phyloP scores from a whole-genome alignment of 2,329 filamentous ascomycete species.

The Ceratocystis destructans region DNA sequence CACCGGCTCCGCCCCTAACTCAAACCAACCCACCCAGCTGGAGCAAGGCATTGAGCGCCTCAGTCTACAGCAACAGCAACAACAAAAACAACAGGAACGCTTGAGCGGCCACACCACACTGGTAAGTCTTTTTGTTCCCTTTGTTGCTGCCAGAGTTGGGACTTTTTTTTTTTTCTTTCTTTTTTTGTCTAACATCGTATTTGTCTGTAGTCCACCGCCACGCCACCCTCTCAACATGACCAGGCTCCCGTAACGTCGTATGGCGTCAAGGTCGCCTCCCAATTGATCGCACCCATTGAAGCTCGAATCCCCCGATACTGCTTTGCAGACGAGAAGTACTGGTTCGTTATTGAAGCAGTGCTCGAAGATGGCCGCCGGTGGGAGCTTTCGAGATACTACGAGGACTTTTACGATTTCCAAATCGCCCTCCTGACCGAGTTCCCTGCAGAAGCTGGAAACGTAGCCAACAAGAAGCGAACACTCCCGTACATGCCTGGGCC shows the following conservation, averaged over 20 bases:
- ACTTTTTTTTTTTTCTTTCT: no score
- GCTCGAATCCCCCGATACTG: conserved; percentile 86
- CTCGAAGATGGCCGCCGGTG: conserved; percentile 84
- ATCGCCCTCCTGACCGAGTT: conserved; percentile 88
- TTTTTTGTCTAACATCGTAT: not conserved
- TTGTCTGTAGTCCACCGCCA: not conserved
- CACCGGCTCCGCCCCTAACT: conserved; percentile 31
- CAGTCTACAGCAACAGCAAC: conserved; percentile 26
- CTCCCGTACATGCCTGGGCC: conserved; percentile 96
- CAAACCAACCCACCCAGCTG: conserved; percentile 31
- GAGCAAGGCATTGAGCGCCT: conserved; percentile 46
- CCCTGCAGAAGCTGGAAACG: conserved; percentile 82
- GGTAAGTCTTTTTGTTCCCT: not conserved
- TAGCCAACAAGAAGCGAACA: conserved; percentile 61
- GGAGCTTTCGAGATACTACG: conserved; percentile 89
- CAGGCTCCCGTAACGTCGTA: conserved; percentile 11
- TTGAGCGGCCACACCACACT: conserved; percentile 12
- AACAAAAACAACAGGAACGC: not conserved
- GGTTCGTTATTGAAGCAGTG: conserved; percentile 89
- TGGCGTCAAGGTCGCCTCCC: conserved; percentile 31
- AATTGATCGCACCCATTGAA: conserved; percentile 60
- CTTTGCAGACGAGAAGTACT: conserved; percentile 95
- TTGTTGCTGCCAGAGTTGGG: not conserved
- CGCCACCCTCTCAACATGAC: conserved; percentile 3
- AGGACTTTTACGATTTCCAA: conserved; percentile 98